Evolutionary conservation across 164 flowering plant genomes (phyloP).

Genomic region (Kingdonia uniflora): DNA sequence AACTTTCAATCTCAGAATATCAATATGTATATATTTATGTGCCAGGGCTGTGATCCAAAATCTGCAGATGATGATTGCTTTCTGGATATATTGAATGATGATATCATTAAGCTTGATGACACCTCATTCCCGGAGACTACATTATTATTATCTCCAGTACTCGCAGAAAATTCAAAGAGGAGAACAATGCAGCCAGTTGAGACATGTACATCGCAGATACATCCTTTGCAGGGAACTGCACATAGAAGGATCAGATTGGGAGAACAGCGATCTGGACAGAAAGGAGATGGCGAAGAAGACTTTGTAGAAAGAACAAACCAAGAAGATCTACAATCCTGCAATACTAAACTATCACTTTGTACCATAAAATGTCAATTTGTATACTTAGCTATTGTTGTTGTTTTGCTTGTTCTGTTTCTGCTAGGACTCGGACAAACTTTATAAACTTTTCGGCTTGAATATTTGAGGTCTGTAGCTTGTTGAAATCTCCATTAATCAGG

Average conservation of each 20-base stretch:
- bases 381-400: constrained; percentile 7
- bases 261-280: background rate
- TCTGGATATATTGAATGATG: constrained; percentile 59
- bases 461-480: no score
- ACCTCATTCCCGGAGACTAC: constrained; percentile 13
- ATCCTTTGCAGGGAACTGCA: constrained; percentile 37
- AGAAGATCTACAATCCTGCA: background rate
- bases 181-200: constrained; percentile 10
- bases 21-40: background rate
- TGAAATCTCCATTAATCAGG: no score
- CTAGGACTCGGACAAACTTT: background rate
- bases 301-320: background rate
- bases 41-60: constrained; percentile 20
- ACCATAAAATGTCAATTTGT: no score
- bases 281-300: background rate
- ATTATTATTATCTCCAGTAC: constrained; percentile 1
- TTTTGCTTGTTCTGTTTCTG: constrained; percentile 17
- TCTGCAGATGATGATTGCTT: constrained; percentile 36
- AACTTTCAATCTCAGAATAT: no score
- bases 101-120: constrained; percentile 49
- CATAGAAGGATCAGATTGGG: constrained; percentile 34
- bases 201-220: background rate
- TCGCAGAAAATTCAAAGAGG: constrained; percentile 1
- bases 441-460: no score
- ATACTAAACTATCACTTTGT: no score